These are phyloP conservation scores for Cerioporus squamosus DNA, from an alignment of 1,284 basidiomycete species.

Conservation along the genomic window DNA sequence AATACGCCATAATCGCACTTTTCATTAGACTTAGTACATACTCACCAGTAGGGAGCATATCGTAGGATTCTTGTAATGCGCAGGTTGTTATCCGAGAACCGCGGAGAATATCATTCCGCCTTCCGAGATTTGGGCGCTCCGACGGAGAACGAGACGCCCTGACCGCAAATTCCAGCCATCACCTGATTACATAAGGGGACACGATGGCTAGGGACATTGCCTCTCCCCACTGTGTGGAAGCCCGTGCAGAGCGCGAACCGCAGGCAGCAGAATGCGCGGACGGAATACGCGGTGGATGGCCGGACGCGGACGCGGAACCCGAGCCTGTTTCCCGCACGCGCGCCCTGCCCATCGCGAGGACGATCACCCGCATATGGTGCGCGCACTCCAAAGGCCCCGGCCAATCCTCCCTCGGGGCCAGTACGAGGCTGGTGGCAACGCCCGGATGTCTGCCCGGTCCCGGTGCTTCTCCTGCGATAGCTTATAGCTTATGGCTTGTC, in stretches of 20 bases:
- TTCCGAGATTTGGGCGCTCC: no score
- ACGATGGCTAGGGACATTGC: no score
- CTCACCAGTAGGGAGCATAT: no score
- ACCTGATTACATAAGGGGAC: no score
- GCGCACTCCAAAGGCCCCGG: background rate
- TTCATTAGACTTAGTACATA: no score
- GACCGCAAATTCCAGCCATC: no score
- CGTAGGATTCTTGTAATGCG: no score
- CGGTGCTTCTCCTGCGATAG: slow-evolving; percentile 14
- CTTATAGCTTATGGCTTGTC: slow-evolving; percentile 19
- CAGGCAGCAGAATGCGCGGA: background rate
- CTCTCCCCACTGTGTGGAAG: background rate
- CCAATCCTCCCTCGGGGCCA: background rate
- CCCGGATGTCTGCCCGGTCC: slow-evolving; percentile 22
- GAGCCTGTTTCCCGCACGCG: background rate
- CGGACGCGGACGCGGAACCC: background rate
- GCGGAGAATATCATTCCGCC: no score
- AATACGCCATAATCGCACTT: no score
- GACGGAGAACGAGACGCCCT: no score
- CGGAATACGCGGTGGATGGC: background rate
- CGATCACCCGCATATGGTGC: slow-evolving; percentile 21
- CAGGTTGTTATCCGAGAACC: no score
- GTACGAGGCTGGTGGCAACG: background rate
- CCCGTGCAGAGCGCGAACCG: background rate
- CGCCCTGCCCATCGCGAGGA: slow-evolving; percentile 12